Evolutionary conservation across 352 stramenopile genomes (phyloP), one percentile per base, ranked within the genome.

Genomic region (Globisporangium barbulae): DNA sequence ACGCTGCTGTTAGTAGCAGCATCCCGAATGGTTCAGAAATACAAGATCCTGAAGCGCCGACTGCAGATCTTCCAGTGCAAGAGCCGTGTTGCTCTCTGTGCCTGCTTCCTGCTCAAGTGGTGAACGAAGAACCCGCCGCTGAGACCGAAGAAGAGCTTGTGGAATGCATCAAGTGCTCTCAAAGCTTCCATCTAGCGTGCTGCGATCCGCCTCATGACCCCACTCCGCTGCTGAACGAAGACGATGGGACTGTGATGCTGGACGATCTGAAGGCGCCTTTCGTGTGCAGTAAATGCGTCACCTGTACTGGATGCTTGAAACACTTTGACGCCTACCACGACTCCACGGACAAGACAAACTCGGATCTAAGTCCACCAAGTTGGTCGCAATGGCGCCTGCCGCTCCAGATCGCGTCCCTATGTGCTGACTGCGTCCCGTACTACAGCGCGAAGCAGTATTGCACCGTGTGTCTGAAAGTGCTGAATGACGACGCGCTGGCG

Each of bases 331-430:
- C n/a, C 2, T 13, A 57, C 25, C 19, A 53, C 52, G 57, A 64
- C 30, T 31, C 28, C 47, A 58, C 45, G 22, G 31, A 59, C n/a
- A 30, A 42, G 44, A 45, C 28, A 67, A 37, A 21, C 33, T 19
- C 17, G 4, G 21, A 47, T 9, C 22, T 42, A 30, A 59, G 10
- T 17, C 30, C 15, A n/a, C 17, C 49, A 6, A 55, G 30, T 33
- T 96, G 85, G 88, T 88, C 76, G n/a, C 81, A 79, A 1, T 96
- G 86, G 84, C 72, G 83, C 17, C 63, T 91, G 2, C 85, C 83
- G 2, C 68, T 95, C 5, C 59, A 76, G n/a, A 69, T 80, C 12
- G 83, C 83, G 22, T 73, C 84, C 3, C 71, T 96, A 2, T 96
- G 88, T 45, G 59, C 69, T 1, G 67, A 74, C 7, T 96, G 88